These are phyloP conservation scores for Lolium rigidum DNA, from an alignment of 176 grass and related monocot species.

Conservation along the genomic window DNA sequence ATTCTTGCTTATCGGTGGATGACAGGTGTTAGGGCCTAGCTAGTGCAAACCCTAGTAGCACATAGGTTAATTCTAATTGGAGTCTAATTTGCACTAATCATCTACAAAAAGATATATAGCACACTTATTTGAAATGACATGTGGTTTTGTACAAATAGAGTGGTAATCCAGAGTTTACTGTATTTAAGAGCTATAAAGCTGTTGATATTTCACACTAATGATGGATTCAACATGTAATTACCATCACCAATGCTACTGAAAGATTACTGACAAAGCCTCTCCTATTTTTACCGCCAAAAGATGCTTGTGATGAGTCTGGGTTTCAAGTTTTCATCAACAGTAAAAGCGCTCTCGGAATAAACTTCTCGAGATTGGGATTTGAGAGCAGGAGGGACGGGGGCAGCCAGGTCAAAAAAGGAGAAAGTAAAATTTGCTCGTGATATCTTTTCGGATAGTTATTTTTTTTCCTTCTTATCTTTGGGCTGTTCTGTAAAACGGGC, in stretches of 20 bases:
- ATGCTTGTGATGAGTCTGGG: slow-evolving; percentile 22
- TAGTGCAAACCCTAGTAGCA: background rate
- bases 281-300: slow-evolving; percentile 23
- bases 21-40: background rate
- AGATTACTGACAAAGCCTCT: background rate
- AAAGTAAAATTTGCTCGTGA: slow-evolving; percentile 46
- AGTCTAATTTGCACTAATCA: background rate
- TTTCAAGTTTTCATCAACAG: slow-evolving; percentile 28
- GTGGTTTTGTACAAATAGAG: background rate
- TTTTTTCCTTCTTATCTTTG: background rate
- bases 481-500: slow-evolving; percentile 14
- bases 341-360: slow-evolving; percentile 34
- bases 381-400: background rate
- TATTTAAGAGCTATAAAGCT: background rate
- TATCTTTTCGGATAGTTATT: slow-evolving; percentile 38
- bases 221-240: background rate
- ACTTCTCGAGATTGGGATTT: slow-evolving; percentile 58
- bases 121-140: background rate
- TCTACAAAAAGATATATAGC: background rate
- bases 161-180: background rate
- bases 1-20: background rate
- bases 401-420: slow-evolving; percentile 48
- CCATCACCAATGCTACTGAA: background rate
- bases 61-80: background rate
- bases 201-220: background rate